Evolutionary conservation across 208 protist species (phyloP).

Genomic region (Trypanosoma mega): DNA sequence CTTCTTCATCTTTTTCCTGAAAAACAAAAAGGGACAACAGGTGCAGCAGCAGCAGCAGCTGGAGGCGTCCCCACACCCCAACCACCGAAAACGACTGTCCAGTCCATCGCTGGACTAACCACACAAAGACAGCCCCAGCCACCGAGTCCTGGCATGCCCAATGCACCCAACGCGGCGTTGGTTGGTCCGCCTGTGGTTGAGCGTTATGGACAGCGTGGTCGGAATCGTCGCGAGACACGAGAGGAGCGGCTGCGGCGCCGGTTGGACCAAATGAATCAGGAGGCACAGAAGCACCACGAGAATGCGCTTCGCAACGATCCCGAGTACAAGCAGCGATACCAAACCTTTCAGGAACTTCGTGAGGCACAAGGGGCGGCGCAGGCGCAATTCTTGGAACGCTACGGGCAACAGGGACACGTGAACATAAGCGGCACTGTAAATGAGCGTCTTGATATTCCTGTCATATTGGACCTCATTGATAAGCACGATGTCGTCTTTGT

Average conservation of each 20-base stretch:
- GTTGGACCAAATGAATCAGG: constrained; percentile 33
- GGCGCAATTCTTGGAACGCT: constrained; percentile 46
- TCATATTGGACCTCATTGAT: constrained; percentile 39
- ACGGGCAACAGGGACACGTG: constrained; percentile 48
- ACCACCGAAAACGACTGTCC: too few relatives aligned
- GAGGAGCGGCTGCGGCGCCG: constrained; percentile 38
- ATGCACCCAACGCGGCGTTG: too few relatives aligned
- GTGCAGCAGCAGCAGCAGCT: constrained; percentile 1
- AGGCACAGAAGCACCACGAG: constrained; percentile 52
- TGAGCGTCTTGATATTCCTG: constrained; percentile 77
- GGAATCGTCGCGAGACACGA: constrained; percentile 30
- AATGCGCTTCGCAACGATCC: constrained; percentile 64
- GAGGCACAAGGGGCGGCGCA: constrained; percentile 48
- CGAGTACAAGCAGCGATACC: constrained; percentile 69
- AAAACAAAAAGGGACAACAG: constrained; percentile 10
- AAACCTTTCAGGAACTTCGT: constrained; percentile 63
- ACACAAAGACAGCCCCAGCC: too few relatives aligned
- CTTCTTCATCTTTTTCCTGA: constrained; percentile 31
- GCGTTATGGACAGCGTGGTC: too few relatives aligned
- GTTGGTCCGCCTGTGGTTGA: too few relatives aligned
- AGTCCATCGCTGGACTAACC: too few relatives aligned
- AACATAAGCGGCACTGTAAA: constrained; percentile 38
- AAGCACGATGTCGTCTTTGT: constrained; percentile 49
- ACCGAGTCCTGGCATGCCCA: too few relatives aligned
- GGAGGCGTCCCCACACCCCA: too few relatives aligned